Conservation (phyloP, 2,329 filamentous ascomycete genomes). For the Huntiella moniliformis region DNA sequence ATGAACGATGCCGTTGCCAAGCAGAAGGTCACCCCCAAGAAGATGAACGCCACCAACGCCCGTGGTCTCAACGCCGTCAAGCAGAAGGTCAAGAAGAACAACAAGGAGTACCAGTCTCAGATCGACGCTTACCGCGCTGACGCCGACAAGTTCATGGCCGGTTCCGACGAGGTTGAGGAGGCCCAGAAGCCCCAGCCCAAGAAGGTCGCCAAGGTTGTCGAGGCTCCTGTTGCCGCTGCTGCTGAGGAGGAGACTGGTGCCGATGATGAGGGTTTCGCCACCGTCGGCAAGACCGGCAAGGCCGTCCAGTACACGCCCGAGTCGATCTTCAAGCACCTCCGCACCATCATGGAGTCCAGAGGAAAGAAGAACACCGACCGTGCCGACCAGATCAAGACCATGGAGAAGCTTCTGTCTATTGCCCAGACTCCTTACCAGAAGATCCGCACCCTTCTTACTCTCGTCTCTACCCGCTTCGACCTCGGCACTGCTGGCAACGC, state of each 20-base stretch:
- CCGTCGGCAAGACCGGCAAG: constrained; percentile 75
- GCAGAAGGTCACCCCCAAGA: constrained; percentile 90
- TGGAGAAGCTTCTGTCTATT: constrained; percentile 91
- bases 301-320: constrained; percentile 85
- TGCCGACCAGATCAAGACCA: constrained; percentile 81
- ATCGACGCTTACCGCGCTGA: constrained; percentile 74
- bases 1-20: constrained; percentile 89
- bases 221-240: constrained; percentile 30
- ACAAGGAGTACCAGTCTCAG: constrained; percentile 79
- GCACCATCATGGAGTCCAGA: constrained; percentile 81
- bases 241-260: constrained; percentile 26
- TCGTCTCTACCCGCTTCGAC: constrained; percentile 90
- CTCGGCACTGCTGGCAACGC: constrained; percentile 57
- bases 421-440: constrained; percentile 80
- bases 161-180: constrained; percentile 46
- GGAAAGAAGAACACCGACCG: constrained; percentile 99
- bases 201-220: constrained; percentile 24
- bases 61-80: constrained; percentile 92
- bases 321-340: constrained; percentile 93
- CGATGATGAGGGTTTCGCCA: constrained; percentile 75
- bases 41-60: constrained; percentile 94
- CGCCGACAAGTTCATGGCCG: constrained; percentile 75
- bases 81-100: constrained; percentile 97
- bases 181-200: constrained; percentile 25
- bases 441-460: constrained; percentile 75